Conservation (phyloP, 2,329 filamentous ascomycete genomes). For the Diaporthe nobilis region DNA sequence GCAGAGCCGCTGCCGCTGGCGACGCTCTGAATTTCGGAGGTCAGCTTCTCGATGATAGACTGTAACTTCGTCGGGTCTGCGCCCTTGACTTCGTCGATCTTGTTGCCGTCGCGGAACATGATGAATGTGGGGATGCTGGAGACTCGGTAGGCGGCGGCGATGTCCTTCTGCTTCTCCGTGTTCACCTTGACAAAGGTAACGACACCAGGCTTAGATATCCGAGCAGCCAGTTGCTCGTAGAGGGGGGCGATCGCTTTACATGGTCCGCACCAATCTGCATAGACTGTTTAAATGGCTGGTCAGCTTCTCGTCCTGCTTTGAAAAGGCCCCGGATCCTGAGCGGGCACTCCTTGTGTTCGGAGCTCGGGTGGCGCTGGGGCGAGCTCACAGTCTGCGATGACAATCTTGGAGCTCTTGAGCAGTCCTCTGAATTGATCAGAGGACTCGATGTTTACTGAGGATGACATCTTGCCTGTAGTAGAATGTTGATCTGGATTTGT, state of each 20-base stretch:
- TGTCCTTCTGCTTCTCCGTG: constrained; percentile 80
- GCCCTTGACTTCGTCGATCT: constrained; percentile 79
- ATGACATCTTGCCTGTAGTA: constrained; percentile 46
- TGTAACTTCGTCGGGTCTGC: constrained; percentile 81
- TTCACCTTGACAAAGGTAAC: constrained; percentile 92
- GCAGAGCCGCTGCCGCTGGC: constrained; percentile 61
- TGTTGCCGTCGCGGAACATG: constrained; percentile 81
- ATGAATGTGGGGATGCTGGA: constrained; percentile 92
- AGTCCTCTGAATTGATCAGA: constrained; percentile 76
- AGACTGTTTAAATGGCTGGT: constrained; percentile 70
- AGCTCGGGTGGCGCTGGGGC: constrained; percentile 34
- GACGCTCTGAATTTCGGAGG: constrained; percentile 72
- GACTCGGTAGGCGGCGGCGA: constrained; percentile 81
- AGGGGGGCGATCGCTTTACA: constrained; percentile 88
- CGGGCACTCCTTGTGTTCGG: not conserved
- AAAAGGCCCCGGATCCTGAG: constrained; percentile 16
- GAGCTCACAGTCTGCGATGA: constrained; percentile 89
- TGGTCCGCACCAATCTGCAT: constrained; percentile 87
- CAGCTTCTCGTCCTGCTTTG: constrained; percentile 9
- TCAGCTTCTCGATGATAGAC: constrained; percentile 79
- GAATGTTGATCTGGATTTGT: not conserved
- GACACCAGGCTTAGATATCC: constrained; percentile 78
- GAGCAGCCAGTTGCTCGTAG: constrained; percentile 81
- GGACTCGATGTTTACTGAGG: constrained; percentile 57
- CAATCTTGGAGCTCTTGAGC: constrained; percentile 80